Evolutionary conservation across 331 rosid species (phyloP), one percentile per base, ranked within the genome.

Genomic region (Quercus lobata): DNA sequence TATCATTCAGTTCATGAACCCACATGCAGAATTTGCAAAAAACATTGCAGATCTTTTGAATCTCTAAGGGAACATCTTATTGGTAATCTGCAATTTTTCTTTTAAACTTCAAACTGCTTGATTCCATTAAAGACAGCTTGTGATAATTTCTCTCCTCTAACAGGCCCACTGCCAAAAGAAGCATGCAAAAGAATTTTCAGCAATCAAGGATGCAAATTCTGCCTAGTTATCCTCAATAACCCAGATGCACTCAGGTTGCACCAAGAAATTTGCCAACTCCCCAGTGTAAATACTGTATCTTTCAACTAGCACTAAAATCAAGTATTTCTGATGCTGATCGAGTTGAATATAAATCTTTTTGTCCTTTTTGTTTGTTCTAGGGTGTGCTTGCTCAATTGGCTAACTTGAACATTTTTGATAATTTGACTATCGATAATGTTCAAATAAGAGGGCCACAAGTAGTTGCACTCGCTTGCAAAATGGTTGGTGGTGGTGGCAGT

Each of bases 1-100:
- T 92, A 86, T 79, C 99, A 96, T 88, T 96, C 99, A 0, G 86
- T 53, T 87, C 98, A 96, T 78, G 99, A 96, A 86, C 98, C 99
- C 76, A 76, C 77, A 16, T 96, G 99, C 35, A 92, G 92, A 17
- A 79, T 96, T 82, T 96, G 99, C 77, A 81, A 76, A 76, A 96
- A 96, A 80, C 99, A 93, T 74, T 93, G 99, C 88, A 88, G 97
- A 80, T 96, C 91, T 60, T 88, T 93, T 78, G 99, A 96, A 80
- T 96, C 99, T 71, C 89, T 96, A 19, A 86, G 98, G 83, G 99
- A 93, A 83, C 99, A 96, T 81, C 92, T 96, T 63, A 88, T 88
- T 46, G 99, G 99, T 91, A 89, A 21, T 17, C 6, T 24, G 11
- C 52, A 17, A 22, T 49, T 30, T 65, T 3, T 27, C 57, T 25